Percentiles rank a stretch among this genome's conserved stretches.
These are phyloP conservation scores for Capniomyces stellatus DNA, from an alignment of 371 early-diverging fungal species.

Conservation along the genomic window DNA sequence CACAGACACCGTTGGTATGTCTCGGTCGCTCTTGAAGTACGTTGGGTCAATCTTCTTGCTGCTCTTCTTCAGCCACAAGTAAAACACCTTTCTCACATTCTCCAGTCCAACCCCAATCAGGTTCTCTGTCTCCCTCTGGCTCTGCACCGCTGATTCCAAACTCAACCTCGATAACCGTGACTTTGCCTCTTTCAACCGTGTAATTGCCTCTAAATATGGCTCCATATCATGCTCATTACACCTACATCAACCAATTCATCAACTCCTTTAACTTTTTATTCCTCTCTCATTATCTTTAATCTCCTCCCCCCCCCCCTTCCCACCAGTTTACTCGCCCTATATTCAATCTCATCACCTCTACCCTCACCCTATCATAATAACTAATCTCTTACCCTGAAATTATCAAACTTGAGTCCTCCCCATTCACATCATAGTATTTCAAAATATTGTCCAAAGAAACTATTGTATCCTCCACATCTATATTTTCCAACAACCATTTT, in stretches of 20 bases:
- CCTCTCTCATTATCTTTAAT: neutral
- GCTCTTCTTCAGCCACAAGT: constrained; percentile 27
- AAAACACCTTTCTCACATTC: constrained; percentile 32
- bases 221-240: constrained; percentile 29
- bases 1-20: constrained; percentile 21
- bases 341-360: neutral
- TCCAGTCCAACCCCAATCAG: constrained; percentile 27
- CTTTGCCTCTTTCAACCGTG: constrained; percentile 35
- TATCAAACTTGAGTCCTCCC: constrained; percentile 50
- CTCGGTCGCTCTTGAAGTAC: constrained; percentile 11
- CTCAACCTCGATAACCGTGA: constrained; percentile 28
- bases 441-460: constrained; percentile 51
- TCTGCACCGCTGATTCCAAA: constrained; percentile 26
- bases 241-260: constrained; percentile 2
- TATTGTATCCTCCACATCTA: constrained; percentile 46
- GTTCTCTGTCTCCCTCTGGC: constrained; percentile 22
- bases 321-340: too few relatives aligned
- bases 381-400: constrained; percentile 25
- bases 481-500: constrained; percentile 14
- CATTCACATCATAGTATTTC: constrained; percentile 54
- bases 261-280: neutral
- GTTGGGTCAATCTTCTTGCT: constrained; percentile 29
- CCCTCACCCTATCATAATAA: neutral
- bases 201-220: constrained; percentile 34
- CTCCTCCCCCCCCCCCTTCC: too few relatives aligned